Percentiles rank a stretch among this genome's conserved stretches.
phyloP scores from a whole-genome alignment of 2,329 filamentous ascomycete species.

The Aspergillus carbonarius region DNA sequence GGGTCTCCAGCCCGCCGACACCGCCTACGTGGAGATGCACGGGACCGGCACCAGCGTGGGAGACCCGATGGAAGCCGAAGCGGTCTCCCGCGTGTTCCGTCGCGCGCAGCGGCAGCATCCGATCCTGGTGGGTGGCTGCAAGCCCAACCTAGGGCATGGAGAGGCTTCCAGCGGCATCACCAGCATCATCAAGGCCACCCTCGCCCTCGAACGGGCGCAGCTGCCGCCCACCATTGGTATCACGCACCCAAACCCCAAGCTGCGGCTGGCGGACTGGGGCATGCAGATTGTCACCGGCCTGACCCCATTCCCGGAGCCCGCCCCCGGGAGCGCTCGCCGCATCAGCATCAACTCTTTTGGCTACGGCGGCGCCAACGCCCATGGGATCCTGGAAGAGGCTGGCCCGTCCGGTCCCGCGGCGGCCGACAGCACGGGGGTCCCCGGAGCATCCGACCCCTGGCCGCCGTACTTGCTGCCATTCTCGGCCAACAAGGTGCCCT shows the following conservation, averaged over 20 bases:
- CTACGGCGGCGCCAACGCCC: slow-evolving; percentile 4
- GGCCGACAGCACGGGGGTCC: too few species aligned
- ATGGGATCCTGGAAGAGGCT: not conserved
- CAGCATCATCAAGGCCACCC: slow-evolving; percentile 2
- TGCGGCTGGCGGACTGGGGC: too few species aligned
- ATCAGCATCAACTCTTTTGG: slow-evolving; percentile 6
- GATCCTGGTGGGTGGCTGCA: slow-evolving; percentile 4
- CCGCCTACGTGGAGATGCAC: slow-evolving; percentile 13
- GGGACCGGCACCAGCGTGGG: slow-evolving; percentile 11
- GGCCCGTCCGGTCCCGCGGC: too few species aligned
- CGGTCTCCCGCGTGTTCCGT: not conserved
- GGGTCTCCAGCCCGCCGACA: not conserved
- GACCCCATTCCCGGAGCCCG: not conserved
- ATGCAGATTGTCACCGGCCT: not conserved
- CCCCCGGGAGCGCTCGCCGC: not conserved
- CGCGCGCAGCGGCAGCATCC: not conserved
- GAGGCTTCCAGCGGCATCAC: slow-evolving; percentile 9
- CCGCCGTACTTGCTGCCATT: not conserved
- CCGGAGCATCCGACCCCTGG: too few species aligned
- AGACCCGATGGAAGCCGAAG: slow-evolving; percentile 8
- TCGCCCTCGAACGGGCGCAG: not conserved
- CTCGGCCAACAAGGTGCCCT: too few species aligned
- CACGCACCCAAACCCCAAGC: not conserved
- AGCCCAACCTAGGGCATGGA: slow-evolving; percentile 8
- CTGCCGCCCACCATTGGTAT: slow-evolving; percentile 2